These are phyloP conservation scores for Pueraria montana DNA, from an alignment of 306 rosid genomes.

Conservation along the genomic window DNA sequence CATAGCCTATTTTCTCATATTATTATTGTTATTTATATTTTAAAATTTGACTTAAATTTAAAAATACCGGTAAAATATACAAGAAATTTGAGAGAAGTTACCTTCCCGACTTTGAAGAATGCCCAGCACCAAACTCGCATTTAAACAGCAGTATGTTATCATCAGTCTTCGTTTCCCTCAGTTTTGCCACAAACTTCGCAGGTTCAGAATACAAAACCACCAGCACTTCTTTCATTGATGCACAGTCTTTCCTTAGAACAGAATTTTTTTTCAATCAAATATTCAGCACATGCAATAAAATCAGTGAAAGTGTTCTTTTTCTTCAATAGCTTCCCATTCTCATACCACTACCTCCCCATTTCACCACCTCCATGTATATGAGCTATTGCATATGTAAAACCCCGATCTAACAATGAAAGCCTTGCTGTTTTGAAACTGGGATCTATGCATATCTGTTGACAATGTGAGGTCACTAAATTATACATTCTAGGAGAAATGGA, in stretches of 20 bases:
- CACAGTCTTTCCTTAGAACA: conserved; percentile 80
- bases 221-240: conserved; percentile 95
- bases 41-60: not conserved
- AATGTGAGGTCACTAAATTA: conserved; percentile 41
- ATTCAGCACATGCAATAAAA: conserved; percentile 91
- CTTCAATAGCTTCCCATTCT: conserved; percentile 88
- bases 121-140: conserved; percentile 97
- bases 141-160: conserved; percentile 76
- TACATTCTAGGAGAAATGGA: conserved; percentile 7
- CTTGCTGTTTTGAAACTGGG: conserved; percentile 83
- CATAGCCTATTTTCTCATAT: not conserved
- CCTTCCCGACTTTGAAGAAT: conserved; percentile 96
- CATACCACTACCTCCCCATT: conserved; percentile 99
- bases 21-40: not conserved
- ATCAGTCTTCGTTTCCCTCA: conserved; percentile 86
- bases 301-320: conserved; percentile 93
- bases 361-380: conserved; percentile 98
- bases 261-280: conserved; percentile 79
- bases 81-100: conserved; percentile 34
- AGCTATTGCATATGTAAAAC: conserved; percentile 89
- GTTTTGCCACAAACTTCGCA: conserved; percentile 89
- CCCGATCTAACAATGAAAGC: conserved; percentile 89
- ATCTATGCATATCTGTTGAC: conserved; percentile 74
- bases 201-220: conserved; percentile 92
- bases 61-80: not conserved